Evolutionary conservation across 352 stramenopile genomes (phyloP).

Genomic region (Globisporangium acanthophoron): DNA sequence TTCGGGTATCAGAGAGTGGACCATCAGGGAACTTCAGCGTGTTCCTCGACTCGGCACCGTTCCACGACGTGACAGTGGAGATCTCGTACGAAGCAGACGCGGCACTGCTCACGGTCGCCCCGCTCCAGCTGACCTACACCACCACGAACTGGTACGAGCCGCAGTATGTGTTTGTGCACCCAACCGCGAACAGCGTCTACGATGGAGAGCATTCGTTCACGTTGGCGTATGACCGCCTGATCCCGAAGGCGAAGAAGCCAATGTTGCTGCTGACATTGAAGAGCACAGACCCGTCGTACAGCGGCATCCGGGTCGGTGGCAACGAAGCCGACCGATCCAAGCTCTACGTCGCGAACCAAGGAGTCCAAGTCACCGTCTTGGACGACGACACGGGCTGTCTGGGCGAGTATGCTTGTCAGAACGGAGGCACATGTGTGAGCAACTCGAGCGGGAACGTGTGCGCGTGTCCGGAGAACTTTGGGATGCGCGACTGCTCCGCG

Average conservation of each 20-base stretch:
- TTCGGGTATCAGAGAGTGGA: slow-evolving; percentile 43
- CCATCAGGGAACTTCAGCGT: slow-evolving; percentile 36
- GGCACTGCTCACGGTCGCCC: slow-evolving; percentile 30
- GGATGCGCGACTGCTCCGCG: slow-evolving; percentile 50
- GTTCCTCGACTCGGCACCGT: slow-evolving; percentile 57
- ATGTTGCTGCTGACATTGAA: slow-evolving; percentile 32
- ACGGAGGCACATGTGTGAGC: slow-evolving; percentile 31
- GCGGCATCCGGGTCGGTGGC: slow-evolving; percentile 32
- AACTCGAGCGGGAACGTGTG: slow-evolving; percentile 28
- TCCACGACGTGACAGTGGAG: slow-evolving; percentile 34
- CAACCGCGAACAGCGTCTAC: slow-evolving; percentile 38
- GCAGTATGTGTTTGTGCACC: slow-evolving; percentile 40
- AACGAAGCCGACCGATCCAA: slow-evolving; percentile 32
- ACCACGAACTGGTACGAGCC: slow-evolving; percentile 42
- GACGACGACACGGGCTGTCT: slow-evolving; percentile 68
- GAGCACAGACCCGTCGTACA: slow-evolving; percentile 38
- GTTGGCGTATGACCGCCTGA: slow-evolving; percentile 35
- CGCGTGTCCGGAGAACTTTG: slow-evolving; percentile 39
- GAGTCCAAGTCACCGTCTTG: slow-evolving; percentile 35
- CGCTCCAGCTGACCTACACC: slow-evolving; percentile 42
- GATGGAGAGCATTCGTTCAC: slow-evolving; percentile 51
- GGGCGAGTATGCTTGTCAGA: slow-evolving; percentile 51
- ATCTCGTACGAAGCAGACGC: slow-evolving; percentile 36
- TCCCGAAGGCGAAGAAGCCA: slow-evolving; percentile 49
- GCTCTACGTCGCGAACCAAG: slow-evolving; percentile 32